A percentile compares a stretch with the other conserved stretches of the same genome.
Conservation (phyloP, 192 early-diverging fungal species). For the Umbelopsis vinacea region DNA sequence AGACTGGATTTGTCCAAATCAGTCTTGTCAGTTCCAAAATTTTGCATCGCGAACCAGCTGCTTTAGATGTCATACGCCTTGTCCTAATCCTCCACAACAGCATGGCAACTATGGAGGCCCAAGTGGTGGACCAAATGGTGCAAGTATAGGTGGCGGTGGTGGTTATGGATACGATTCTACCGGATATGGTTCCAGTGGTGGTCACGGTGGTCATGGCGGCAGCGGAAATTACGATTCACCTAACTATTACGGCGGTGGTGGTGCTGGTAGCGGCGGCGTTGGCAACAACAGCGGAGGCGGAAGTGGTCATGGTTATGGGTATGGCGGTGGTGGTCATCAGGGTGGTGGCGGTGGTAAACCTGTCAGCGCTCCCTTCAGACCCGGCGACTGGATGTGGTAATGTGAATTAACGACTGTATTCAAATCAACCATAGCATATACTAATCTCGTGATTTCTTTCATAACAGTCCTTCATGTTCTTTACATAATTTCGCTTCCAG, state of each 20-base stretch:
- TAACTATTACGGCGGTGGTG: constrained; percentile 24
- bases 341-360: constrained; percentile 30
- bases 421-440: background rate
- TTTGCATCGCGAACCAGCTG: constrained; percentile 75
- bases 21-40: constrained; percentile 72
- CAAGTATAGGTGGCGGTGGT: constrained; percentile 10
- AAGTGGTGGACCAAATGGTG: background rate
- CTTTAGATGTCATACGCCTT: constrained; percentile 62
- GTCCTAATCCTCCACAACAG: constrained; percentile 25
- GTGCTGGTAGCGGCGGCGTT: constrained; percentile 28
- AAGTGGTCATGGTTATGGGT: constrained; percentile 37
- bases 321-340: constrained; percentile 32
- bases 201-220: constrained; percentile 23
- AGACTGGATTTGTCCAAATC: constrained; percentile 77
- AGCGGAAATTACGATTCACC: constrained; percentile 33
- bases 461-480: constrained; percentile 52
- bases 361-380: constrained; percentile 50
- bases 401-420: background rate
- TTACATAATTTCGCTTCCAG: constrained; percentile 73
- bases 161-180: constrained; percentile 28
- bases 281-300: constrained; percentile 28
- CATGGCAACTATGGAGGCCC: constrained; percentile 16
- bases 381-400: constrained; percentile 72
- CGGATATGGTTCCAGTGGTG: constrained; percentile 8
- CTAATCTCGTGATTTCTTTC: background rate